Base-by-base conservation (phyloP, 2,329 filamentous ascomycete genomes). In the Arthrobotrys sinensis region DNA sequence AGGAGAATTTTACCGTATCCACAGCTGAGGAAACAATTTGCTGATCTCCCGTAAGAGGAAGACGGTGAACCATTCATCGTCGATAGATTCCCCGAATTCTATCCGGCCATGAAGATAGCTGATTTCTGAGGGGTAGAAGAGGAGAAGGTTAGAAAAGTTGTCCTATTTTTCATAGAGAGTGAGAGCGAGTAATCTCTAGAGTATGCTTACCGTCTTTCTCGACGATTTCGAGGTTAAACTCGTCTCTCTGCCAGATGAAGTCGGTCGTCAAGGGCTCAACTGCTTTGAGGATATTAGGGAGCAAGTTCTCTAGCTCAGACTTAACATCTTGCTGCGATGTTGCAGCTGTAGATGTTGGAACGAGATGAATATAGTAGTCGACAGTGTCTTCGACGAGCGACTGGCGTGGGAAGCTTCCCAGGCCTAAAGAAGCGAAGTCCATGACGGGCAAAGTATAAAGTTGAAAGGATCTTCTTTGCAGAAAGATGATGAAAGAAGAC, bases 11-110 rank as follows among this genome's bases (percentile, higher is more conserved):
- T 65, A 82, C 81, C 80, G 80, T 55, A 94, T 89, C 94, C 95
- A 99, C 6, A 94, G 86, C 76, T 91, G 87, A 3, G 89, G 86
- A 81, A 92, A 92, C 43, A 88, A 87, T 81, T 88, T 92, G 81
- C 91, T 94, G 81, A 98, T 85, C 84, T 97, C 91, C 52, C 92
- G 90, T 34, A 99, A 87, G 4, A 98, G 86, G 85, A 94, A 97
- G 19, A 98, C 94, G 76, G 98, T 91, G 4, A 98, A 88, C 96
- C 96, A 99, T 86, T 99, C 96, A 82, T 99, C 96, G 82, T 97
- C 95, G 3, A 98, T 91, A 0, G 94, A 96, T 84, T 99, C 96
- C 7, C 95, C 94, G 82, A 94, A 98, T 83, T 95, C 92, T 0
- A 93, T 96, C 64, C 87, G 87, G 19, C 95, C 95, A 80, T 90